Base-by-base conservation (phyloP, 495 filamentous ascomycete genomes). In the Aspergillus hancockii region DNA sequence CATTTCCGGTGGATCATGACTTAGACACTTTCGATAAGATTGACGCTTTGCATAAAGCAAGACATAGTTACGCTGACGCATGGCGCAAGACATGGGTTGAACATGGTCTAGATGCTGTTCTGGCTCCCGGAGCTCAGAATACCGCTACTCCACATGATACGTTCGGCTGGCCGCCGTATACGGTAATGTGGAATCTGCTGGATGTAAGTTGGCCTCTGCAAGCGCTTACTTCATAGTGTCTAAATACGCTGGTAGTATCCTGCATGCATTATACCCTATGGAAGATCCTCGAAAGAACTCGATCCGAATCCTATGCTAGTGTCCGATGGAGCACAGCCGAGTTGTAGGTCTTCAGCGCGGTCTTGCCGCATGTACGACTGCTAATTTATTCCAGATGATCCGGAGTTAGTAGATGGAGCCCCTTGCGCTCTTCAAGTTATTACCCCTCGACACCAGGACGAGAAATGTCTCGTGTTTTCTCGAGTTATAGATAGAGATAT, bases 121-220 rank as follows among this genome's bases (percentile, higher is more conserved):
- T 85, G 12, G 71, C 71, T 41, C 79, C 81, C 8, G 72, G 74
- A 34, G 71, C 76, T 23, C 76, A 80, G 67, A 76, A 64, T n/a
- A 81, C 80, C 3, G 81, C 82, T 3, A 73, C 77, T 19, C 68
- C 68, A 21, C 72, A 81, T 64, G 82, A 85, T 67, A 77, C 73
- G 0, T 85, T 73, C 61, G 80, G 79, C 0, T 69, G 78, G 65
- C 71, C 77, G 18, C 61, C 75, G n/a, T 83, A 84, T 63, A 83
- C 82, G 6, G 60, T 75, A 10, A 52, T 83, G 30, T 73, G 74
- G 70, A 84, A 83, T 62, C n/a, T 83, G 57, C 47, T 84, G 6
- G 80, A 84, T 67, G 82, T 83, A 65, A 69, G 80, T 19, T 57
- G 9, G 2, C 30, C 7, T 45, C 5, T 52, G 55, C 23, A n/a